These are phyloP conservation scores for Cystobasidium pallidum DNA, from an alignment of 1,284 basidiomycete genomes.

Conservation along the genomic window DNA sequence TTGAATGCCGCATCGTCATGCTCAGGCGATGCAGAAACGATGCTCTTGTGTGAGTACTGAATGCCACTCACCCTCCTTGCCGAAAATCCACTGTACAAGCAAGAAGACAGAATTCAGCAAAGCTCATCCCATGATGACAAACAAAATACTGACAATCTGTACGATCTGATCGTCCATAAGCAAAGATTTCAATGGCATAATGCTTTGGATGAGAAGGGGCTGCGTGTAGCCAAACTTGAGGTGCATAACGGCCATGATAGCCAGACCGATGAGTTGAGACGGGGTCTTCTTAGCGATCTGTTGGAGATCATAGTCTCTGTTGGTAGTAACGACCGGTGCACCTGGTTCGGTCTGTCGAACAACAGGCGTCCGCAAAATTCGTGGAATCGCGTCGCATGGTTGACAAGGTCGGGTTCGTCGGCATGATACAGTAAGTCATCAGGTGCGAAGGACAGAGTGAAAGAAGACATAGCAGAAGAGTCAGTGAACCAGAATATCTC, in stretches of 20 bases:
- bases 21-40: background rate
- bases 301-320: slow-evolving; percentile 87
- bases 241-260: slow-evolving; percentile 64
- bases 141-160: slow-evolving; percentile 7
- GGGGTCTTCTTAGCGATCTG: slow-evolving; percentile 84
- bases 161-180: slow-evolving; percentile 73
- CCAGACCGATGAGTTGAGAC: slow-evolving; percentile 56
- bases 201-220: slow-evolving; percentile 84
- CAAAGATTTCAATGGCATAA: slow-evolving; percentile 84
- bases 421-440: too few relatives aligned
- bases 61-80: slow-evolving; percentile 58
- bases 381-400: background rate
- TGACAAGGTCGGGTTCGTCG: too few relatives aligned
- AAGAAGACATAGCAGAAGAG: too few relatives aligned
- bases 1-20: too few relatives aligned
- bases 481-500: too few relatives aligned
- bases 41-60: too few relatives aligned
- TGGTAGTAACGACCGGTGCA: slow-evolving; percentile 85
- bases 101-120: background rate
- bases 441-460: too few relatives aligned
- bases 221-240: slow-evolving; percentile 71
- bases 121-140: background rate
- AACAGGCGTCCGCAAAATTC: background rate
- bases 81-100: slow-evolving; percentile 60
- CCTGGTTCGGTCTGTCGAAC: slow-evolving; percentile 71